Conservation (phyloP, 169 alveolate species). For the Plasmodium fragile region DNA sequence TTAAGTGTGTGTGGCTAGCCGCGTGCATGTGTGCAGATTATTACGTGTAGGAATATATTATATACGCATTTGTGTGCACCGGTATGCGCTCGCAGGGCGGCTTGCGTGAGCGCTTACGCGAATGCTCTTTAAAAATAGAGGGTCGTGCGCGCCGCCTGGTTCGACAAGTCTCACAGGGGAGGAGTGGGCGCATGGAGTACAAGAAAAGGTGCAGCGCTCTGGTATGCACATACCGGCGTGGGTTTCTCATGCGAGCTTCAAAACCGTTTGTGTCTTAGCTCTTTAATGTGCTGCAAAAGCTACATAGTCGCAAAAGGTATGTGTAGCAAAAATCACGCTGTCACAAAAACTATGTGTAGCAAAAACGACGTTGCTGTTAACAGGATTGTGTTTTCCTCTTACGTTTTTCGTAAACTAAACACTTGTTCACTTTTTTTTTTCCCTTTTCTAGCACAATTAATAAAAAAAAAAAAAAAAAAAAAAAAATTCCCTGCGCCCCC, state of each 20-base stretch:
- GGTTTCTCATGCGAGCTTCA: not conserved
- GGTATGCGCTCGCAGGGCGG: not conserved
- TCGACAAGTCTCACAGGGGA: not conserved
- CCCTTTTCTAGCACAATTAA: constrained; percentile 3
- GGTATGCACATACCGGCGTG: not conserved
- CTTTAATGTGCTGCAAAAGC: not conserved
- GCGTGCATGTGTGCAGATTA: not conserved
- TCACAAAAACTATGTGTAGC: not conserved
- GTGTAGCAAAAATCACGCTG: not conserved
- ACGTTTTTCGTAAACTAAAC: constrained; percentile 13
- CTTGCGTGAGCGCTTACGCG: not conserved
- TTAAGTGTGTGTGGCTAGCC: not conserved
- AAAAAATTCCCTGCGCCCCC: not conserved
- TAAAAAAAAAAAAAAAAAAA: constrained; percentile 17
- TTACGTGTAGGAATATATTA: not conserved
- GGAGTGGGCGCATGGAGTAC: not conserved
- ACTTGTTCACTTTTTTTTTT: constrained; percentile 24
- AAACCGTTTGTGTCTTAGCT: not conserved
- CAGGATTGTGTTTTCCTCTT: constrained; percentile 9
- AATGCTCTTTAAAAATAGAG: not conserved
- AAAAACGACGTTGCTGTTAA: not conserved
- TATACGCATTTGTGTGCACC: not conserved
- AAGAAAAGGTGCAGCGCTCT: not conserved
- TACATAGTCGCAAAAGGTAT: not conserved
- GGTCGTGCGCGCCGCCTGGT: not conserved